Conservation (phyloP, 768 basidiomycete genomes). For the Tremella fuciformis region DNA sequence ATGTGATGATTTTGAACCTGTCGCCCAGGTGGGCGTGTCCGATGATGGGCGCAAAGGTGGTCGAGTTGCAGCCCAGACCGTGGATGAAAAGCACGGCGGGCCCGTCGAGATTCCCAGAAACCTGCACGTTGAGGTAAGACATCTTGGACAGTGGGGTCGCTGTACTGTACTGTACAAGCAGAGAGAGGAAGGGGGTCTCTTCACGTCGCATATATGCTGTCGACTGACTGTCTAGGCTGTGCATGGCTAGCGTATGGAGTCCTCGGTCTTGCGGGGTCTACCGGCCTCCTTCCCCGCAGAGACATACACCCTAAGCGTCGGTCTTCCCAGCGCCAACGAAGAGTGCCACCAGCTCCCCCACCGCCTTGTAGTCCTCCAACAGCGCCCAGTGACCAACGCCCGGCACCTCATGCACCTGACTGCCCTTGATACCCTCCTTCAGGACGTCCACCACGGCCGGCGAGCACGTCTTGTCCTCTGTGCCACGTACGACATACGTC, state of each 20-base stretch:
- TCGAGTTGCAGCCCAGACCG: constrained; percentile 3
- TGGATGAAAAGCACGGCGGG: constrained; percentile 10
- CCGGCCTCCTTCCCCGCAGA: no score
- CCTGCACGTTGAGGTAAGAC: background rate
- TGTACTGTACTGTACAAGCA: no score
- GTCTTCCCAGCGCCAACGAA: no score
- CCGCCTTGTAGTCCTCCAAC: constrained; percentile 4
- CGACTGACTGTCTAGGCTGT: no score
- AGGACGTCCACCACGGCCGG: background rate
- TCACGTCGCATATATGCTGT: no score
- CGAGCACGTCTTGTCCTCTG: constrained; percentile 7
- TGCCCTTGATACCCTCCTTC: background rate
- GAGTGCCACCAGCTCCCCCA: background rate
- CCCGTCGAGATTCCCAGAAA: background rate
- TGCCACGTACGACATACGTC: background rate
- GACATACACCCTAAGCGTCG: no score
- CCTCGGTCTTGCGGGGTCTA: no score
- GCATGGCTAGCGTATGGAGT: no score
- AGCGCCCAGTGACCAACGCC: constrained; percentile 4
- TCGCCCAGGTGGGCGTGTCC: background rate
- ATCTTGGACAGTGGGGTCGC: no score
- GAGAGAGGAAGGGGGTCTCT: no score
- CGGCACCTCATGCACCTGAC: background rate
- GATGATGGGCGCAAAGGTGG: background rate
- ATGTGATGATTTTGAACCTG: constrained; percentile 1